These are phyloP conservation scores for Apiotrichum porosum DNA, from an alignment of 1,284 basidiomycete genomes.

Conservation along the genomic window DNA sequence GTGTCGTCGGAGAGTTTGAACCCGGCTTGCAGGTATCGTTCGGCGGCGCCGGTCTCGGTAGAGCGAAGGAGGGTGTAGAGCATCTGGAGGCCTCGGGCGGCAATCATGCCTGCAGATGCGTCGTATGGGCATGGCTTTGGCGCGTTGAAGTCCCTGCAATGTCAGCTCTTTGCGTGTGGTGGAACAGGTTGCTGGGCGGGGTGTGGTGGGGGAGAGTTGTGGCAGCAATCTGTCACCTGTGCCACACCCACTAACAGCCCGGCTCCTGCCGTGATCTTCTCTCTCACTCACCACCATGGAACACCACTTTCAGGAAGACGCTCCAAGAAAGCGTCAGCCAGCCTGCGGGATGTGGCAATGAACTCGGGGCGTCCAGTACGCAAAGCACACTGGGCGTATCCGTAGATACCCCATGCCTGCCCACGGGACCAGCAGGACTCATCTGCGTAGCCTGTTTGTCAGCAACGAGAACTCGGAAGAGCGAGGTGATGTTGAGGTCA, in stretches of 20 bases:
- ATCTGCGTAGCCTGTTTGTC: slow-evolving; percentile 26
- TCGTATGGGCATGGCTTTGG: slow-evolving; percentile 37
- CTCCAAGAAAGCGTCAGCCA: slow-evolving; percentile 30
- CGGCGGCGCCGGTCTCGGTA: slow-evolving; percentile 19
- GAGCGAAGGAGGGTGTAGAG: slow-evolving; percentile 25
- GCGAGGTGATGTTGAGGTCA: no score
- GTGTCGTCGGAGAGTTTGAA: slow-evolving; percentile 25
- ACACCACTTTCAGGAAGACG: slow-evolving; percentile 25
- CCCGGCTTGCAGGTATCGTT: slow-evolving; percentile 25
- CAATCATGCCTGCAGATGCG: slow-evolving; percentile 31
- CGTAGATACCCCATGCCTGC: slow-evolving; percentile 41
- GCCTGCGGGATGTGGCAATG: slow-evolving; percentile 19
- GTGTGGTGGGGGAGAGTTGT: no score
- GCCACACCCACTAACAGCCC: no score
- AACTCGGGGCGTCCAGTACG: slow-evolving; percentile 36
- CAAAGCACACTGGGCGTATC: slow-evolving; percentile 34
- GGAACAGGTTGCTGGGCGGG: no score
- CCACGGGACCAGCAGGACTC: slow-evolving; percentile 37
- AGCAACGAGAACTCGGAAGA: background rate
- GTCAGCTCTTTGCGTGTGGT: no score
- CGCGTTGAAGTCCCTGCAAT: slow-evolving; percentile 37
- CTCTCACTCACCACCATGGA: slow-evolving; percentile 28
- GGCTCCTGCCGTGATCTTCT: no score
- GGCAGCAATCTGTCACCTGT: no score
- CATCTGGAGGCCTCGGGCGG: slow-evolving; percentile 33